Conservation (phyloP, 495 filamentous ascomycete genomes). For the Trichoderma asperelloides region DNA sequence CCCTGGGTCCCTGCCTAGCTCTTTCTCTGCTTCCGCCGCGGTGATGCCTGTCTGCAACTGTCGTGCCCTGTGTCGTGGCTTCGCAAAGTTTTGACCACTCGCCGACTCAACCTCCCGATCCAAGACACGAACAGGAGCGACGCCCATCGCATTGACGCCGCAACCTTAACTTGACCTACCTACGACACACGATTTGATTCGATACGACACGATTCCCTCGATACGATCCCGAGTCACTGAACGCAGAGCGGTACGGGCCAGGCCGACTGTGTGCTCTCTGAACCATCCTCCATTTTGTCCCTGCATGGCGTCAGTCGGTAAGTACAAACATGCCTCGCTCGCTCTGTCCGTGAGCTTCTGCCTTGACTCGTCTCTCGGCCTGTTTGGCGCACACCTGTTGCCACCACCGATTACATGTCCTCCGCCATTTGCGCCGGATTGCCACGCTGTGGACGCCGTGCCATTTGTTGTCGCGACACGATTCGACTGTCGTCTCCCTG, state of each 20-base stretch:
- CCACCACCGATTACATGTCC: neutral
- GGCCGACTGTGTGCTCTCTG: neutral
- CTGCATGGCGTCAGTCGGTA: constrained; percentile 5
- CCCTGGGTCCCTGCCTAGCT: neutral
- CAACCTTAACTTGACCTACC: neutral
- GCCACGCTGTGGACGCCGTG: neutral
- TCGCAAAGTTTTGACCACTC: neutral
- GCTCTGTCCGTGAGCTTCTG: neutral
- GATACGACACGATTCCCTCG: neutral
- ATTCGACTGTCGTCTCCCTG: neutral
- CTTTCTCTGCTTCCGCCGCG: neutral
- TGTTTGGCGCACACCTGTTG: neutral
- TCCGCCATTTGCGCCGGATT: neutral
- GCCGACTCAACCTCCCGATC: neutral
- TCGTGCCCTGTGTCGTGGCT: neutral
- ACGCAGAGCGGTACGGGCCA: neutral
- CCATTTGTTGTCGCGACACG: neutral
- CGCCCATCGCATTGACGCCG: neutral
- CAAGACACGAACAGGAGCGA: neutral
- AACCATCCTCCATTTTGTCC: neutral
- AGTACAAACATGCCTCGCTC: neutral
- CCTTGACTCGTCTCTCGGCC: neutral
- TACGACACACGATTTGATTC: neutral
- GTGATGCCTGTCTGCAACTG: constrained; percentile 3
- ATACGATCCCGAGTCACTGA: neutral